Percentiles rank a stretch among this genome's conserved stretches.
Evolutionary conservation across 768 basidiomycete species (phyloP).

Genomic region (Nidula microcarpa): DNA sequence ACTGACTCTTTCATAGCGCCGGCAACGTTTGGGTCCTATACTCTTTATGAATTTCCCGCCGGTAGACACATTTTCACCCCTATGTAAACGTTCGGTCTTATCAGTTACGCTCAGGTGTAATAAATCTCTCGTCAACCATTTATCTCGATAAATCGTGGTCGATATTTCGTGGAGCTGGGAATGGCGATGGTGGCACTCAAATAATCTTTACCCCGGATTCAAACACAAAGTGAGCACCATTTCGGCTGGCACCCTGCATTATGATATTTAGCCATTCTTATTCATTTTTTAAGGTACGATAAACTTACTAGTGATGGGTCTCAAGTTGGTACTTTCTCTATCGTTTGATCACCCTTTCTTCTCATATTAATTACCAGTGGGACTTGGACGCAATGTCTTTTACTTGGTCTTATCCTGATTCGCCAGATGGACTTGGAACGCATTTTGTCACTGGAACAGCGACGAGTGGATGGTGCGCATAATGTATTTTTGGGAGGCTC

Average conservation of each 20-base stretch:
- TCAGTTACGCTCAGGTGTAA: background rate
- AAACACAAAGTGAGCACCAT: background rate
- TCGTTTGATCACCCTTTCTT: no score
- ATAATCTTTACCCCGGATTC: conserved; percentile 3
- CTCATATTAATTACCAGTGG: background rate
- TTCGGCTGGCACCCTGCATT: no score
- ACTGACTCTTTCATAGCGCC: background rate
- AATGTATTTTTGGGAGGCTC: no score
- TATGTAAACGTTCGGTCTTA: background rate
- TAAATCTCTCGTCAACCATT: conserved; percentile 6
- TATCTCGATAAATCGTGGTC: conserved; percentile 1
- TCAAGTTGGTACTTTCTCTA: background rate
- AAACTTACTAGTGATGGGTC: conserved; percentile 1
- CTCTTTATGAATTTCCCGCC: background rate
- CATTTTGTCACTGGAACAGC: background rate
- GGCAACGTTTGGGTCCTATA: background rate
- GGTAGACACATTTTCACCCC: background rate
- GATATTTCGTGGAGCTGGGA: conserved; percentile 6
- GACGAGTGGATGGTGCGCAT: background rate
- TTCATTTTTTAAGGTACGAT: conserved; percentile 1
- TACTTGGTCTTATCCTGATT: background rate
- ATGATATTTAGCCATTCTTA: no score
- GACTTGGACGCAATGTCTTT: conserved; percentile 5
- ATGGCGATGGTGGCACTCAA: conserved; percentile 4
- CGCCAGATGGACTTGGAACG: background rate